These are phyloP conservation scores for Magnusiomyces paraingens DNA, from an alignment of 1,139 yeast genomes.

Conservation along the genomic window DNA sequence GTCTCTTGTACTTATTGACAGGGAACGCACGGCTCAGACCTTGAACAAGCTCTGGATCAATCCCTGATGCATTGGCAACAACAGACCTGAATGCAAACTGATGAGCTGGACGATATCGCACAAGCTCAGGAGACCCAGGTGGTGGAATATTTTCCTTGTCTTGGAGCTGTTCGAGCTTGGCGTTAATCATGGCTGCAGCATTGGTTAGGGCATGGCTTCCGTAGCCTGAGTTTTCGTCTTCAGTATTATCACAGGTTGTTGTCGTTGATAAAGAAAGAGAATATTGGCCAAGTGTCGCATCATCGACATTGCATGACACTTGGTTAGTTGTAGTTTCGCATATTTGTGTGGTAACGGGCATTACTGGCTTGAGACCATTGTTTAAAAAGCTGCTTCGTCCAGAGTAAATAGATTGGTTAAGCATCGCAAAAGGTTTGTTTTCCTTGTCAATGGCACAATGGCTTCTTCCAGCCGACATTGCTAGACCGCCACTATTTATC, in stretches of 20 bases:
- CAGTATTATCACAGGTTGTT: too few species aligned
- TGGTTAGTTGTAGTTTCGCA: too few species aligned
- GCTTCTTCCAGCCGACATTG: too few species aligned
- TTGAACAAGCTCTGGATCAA: neutral
- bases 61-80: neutral
- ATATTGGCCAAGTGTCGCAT: too few species aligned
- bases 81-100: neutral
- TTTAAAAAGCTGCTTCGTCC: too few species aligned
- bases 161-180: constrained; percentile 7
- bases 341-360: too few species aligned
- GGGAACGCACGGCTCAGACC: neutral
- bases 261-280: too few species aligned
- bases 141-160: constrained; percentile 13
- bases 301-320: too few species aligned
- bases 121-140: constrained; percentile 2
- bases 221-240: neutral
- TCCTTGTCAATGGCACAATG: neutral
- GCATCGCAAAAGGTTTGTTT: neutral
- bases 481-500: neutral
- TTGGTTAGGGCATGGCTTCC: neutral
- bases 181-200: constrained; percentile 13
- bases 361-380: too few species aligned
- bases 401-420: too few species aligned
- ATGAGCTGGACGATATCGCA: neutral
- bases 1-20: neutral